Evolutionary conservation across 306 rosid species (phyloP).

Genomic region (Cajanus cajan): DNA sequence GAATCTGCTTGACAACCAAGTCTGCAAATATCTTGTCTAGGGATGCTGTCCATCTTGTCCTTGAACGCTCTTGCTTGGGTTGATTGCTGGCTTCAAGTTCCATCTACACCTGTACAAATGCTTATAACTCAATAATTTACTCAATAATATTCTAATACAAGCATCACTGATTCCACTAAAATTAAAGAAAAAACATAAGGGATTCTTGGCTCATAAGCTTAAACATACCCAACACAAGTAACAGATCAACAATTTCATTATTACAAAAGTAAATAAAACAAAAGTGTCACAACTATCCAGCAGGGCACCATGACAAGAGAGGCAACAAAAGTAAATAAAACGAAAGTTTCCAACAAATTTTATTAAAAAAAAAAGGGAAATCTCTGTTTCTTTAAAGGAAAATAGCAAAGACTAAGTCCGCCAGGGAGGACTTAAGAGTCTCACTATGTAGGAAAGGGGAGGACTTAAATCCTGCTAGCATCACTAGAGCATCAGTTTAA

Average conservation of each 20-base stretch:
- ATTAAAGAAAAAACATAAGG: background rate
- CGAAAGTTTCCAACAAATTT: background rate
- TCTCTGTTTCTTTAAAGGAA: background rate
- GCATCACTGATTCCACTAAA: background rate
- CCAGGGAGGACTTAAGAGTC: background rate
- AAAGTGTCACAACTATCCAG: background rate
- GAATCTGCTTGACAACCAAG: constrained; percentile 81
- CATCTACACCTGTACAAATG: constrained; percentile 48
- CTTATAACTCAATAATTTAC: constrained; percentile 7
- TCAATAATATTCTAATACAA: background rate
- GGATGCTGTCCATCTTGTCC: constrained; percentile 92
- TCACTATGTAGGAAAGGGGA: background rate
- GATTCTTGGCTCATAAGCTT: constrained; percentile 7
- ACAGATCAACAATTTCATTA: background rate
- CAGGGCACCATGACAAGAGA: background rate
- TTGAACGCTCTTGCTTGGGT: constrained; percentile 78
- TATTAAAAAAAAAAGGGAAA: background rate
- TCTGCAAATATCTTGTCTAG: constrained; percentile 90
- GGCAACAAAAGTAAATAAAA: background rate
- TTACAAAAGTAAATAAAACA: background rate
- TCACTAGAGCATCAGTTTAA: constrained; percentile 2
- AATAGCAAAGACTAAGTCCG: background rate
- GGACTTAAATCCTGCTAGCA: background rate
- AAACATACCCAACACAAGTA: background rate
- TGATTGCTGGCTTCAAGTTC: constrained; percentile 53